Base-by-base conservation (phyloP, 1,284 basidiomycete species). In the Peniophora sp. region DNA sequence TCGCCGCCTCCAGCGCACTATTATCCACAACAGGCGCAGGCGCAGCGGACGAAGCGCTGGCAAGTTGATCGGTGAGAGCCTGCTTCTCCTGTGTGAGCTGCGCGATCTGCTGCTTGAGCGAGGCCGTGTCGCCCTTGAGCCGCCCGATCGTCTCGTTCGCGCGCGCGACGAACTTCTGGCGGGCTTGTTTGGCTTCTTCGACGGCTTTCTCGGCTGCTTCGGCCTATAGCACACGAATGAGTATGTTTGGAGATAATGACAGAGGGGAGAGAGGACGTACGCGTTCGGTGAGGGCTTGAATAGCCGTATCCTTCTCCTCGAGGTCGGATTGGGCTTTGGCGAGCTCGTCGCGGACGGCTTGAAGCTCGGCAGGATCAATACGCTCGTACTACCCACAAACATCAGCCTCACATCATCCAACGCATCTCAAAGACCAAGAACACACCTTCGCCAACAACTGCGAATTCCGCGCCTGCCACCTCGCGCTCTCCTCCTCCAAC, bases 311-410 rank as follows among this genome's bases (percentile, higher is more conserved):
- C 12, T 32, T 32, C 27, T 32, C 27, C 27, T 32, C 27, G 39
- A 41, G 39, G 47, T 75, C 69, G 20, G 67, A 58, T 73, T 76
- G 48, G 36, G 91, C 64, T 24, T 68, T 68, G 39, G 79, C 76
- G 9, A 91, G 79, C 57, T 89, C 79, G 10, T 82, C 79, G 66
- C 88, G 92, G 51, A 93, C 72, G 18, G 79, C 78, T 60, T 92
- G 85, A n/a, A 94, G 75, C 60, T 93, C 90, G 3, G 88, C 83
- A 14, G 91, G 90, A 62, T 92, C 91, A 57, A 91, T 85, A 48
- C 92, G 88, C 59, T 94, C 88, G 60, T 92, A 92, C 85, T 90
- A 52, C 22, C 32, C 27, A 15, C 49, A 39, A 3, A 23, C 18
- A 34, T 32, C 5, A 27, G 18, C 18, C 35, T 37, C 47, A 5